Evolutionary conservation across 805 yeast genomes (phyloP), one percentile per base, ranked within the genome.

Genomic region (Schizosaccharomyces lindneri): DNA sequence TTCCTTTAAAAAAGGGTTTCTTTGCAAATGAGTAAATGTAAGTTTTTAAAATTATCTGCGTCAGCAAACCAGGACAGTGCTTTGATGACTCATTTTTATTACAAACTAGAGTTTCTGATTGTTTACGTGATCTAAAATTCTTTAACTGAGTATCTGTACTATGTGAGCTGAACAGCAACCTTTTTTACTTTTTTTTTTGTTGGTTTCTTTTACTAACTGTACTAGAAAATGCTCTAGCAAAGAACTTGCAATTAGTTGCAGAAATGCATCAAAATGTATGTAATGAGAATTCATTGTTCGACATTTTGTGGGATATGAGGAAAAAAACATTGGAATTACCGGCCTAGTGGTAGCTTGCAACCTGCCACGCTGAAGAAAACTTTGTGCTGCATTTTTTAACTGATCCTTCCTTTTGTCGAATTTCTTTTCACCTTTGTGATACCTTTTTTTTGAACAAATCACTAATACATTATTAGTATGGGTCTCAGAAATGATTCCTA

Each of bases 31-130:
- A 46, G 9, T 3, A 46, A 46, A 11, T 21, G 51, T 46, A 46
- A 11, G 51, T 46, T n/a, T 15, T 24, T 1, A 2, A 9, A 46
- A 2, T 6, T 24, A 17, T 7, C 11, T 36, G 41, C 11, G 1
- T 36, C 27, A 46, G 51, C 21, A 19, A 24, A 24, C 13, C 21
- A 19, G 2, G 21, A n/a, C 51, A 19, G 51, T 19, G 21, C 51
- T 46, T 46, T 46, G 51, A 46, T 46, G 51, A 46, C 51, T 24
- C 21, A 19, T 51, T 51, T 51, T 51, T 51, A 27, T 17, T 24
- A 51, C 57, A 51, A 51, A 51, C 57, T 51, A 51, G 57, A 51
- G 57, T 51, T 51, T 51, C 36, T 51, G 57, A 51, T 51, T 51
- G 27, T 17, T 24, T 24, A 51, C 51, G 27, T 51, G 57, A 51